Percentiles rank a stretch among this genome's conserved stretches.
phyloP scores from a whole-genome alignment of 2,329 filamentous ascomycete genomes.

The Colletotrichum sp. region DNA sequence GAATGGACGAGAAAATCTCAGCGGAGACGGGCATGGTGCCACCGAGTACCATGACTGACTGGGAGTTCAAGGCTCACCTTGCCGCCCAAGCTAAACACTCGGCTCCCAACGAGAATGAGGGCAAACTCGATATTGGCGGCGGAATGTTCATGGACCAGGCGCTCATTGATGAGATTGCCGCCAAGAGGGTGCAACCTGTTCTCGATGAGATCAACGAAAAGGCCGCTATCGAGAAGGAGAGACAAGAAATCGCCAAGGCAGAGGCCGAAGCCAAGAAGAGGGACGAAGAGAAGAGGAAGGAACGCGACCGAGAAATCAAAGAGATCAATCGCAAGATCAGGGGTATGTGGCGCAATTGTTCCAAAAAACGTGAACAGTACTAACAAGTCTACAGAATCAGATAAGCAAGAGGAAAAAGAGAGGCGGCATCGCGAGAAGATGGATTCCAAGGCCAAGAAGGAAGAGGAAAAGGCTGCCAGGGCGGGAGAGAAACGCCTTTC shows the following conservation, averaged over 20 bases:
- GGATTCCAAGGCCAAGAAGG: slow-evolving; percentile 48
- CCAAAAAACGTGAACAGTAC: not conserved
- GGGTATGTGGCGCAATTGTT: slow-evolving; percentile 50
- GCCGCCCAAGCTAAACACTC: slow-evolving; percentile 71
- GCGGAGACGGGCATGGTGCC: slow-evolving; percentile 77
- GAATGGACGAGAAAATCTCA: slow-evolving; percentile 83
- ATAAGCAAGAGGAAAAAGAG: slow-evolving; percentile 51
- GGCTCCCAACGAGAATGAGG: slow-evolving; percentile 42
- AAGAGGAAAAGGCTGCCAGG: slow-evolving; percentile 57
- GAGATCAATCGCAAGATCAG: slow-evolving; percentile 60
- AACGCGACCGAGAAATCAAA: slow-evolving; percentile 53
- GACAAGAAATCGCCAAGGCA: slow-evolving; percentile 65
- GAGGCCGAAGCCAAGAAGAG: slow-evolving; percentile 71
- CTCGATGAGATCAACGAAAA: slow-evolving; percentile 84
- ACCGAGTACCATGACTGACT: slow-evolving; percentile 72
- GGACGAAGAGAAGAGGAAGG: slow-evolving; percentile 61
- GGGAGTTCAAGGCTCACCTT: slow-evolving; percentile 78
- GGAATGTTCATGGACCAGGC: slow-evolving; percentile 80
- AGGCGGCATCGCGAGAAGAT: slow-evolving; percentile 57
- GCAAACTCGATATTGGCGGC: slow-evolving; percentile 74
- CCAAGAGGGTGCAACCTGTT: slow-evolving; percentile 78
- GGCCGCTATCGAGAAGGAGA: slow-evolving; percentile 73
- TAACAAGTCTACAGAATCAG: slow-evolving; percentile 42
- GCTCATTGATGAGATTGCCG: slow-evolving; percentile 81
- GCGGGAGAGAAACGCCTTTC: slow-evolving; percentile 56